Conservation (phyloP, 2,329 filamentous ascomycete genomes). For the Paramyrothecium roridum region DNA sequence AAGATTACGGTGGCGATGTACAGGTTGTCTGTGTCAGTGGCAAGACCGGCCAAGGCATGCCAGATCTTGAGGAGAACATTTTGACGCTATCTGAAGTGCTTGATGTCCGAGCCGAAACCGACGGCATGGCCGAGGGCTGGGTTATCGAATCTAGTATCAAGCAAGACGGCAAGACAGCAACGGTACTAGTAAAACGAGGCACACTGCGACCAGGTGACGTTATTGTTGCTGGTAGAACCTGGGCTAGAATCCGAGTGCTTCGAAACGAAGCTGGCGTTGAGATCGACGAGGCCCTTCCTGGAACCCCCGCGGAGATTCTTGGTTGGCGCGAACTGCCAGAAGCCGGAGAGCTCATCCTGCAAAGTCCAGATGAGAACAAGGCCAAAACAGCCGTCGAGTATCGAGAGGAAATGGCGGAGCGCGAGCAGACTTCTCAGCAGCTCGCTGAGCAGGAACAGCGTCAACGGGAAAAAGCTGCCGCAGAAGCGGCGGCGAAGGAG, state of each 20-base stretch:
- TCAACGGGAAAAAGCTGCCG: constrained; percentile 52
- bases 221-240: constrained; percentile 84
- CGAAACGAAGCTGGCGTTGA: constrained; percentile 79
- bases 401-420: constrained; percentile 68
- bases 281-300: constrained; percentile 73
- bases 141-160: constrained; percentile 90
- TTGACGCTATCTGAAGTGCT: constrained; percentile 83
- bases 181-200: constrained; percentile 82
- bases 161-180: constrained; percentile 78
- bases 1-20: constrained; percentile 92
- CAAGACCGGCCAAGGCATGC: constrained; percentile 90
- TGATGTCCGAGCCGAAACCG: constrained; percentile 77
- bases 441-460: constrained; percentile 70
- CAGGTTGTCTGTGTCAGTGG: constrained; percentile 90
- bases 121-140: constrained; percentile 86
- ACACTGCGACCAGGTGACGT: constrained; percentile 78
- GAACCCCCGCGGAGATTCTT: constrained; percentile 86
- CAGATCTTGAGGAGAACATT: constrained; percentile 86
- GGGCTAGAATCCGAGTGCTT: constrained; percentile 80
- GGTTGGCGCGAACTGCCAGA: constrained; percentile 85
- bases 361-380: constrained; percentile 73
- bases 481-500: constrained; percentile 29
- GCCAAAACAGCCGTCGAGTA: constrained; percentile 78
- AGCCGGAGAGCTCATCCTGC: constrained; percentile 83
- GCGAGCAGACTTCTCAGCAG: constrained; percentile 72